A percentile compares a stretch with the other conserved stretches of the same genome.
These are phyloP conservation scores for Ceratocystiopsis minuta DNA, from an alignment of 2,329 filamentous ascomycete genomes.

Conservation along the genomic window DNA sequence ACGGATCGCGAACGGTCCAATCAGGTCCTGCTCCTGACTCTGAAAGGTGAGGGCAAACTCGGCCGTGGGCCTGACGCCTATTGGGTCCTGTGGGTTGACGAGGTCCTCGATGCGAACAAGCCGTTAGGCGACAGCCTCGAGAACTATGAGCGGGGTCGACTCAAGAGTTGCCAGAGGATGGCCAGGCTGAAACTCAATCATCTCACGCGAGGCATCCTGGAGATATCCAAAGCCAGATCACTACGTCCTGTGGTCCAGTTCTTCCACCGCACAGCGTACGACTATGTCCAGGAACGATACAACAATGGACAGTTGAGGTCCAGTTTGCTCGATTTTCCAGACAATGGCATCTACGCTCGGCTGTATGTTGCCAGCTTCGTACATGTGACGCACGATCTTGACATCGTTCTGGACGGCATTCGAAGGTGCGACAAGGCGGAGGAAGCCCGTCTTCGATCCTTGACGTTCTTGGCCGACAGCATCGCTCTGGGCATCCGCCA, in stretches of 20 bases:
- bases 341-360: no score
- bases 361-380: no score
- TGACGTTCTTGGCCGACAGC: no score
- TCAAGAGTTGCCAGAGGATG: no score
- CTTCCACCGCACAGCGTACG: constrained; percentile 1
- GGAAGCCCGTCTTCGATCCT: no score
- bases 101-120: not conserved
- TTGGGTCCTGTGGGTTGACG: not conserved
- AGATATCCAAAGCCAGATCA: not conserved
- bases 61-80: not conserved
- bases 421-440: no score
- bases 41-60: not conserved
- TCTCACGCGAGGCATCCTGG: not conserved
- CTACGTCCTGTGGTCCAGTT: not conserved
- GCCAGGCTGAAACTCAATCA: not conserved
- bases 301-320: not conserved
- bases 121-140: not conserved
- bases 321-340: not conserved
- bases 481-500: no score
- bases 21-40: not conserved
- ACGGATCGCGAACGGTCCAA: not conserved
- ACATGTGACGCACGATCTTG: no score
- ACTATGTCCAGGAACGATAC: not conserved
- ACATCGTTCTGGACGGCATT: no score
- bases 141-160: no score